Base-by-base conservation (phyloP, 2,329 filamentous ascomycete species). In the Piedraia hortae region DNA sequence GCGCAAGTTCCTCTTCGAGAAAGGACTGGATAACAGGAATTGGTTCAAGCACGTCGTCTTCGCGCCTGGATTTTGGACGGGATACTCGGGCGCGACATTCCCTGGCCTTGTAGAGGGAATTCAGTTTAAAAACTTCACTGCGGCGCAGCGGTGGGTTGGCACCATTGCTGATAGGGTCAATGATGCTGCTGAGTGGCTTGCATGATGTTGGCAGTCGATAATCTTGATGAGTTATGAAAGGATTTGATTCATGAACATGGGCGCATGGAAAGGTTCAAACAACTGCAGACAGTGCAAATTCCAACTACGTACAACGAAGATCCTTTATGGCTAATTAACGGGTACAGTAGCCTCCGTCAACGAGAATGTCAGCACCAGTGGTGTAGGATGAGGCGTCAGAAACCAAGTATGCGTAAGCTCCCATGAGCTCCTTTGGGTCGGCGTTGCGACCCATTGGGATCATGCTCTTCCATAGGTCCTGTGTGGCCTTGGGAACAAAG, bases 11-110 rank as follows among this genome's bases (percentile, higher is more conserved):
- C 36, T 91, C 29, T 70, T 75, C 35, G 47, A 62, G 4, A 53
- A 58, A 3, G 82, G 82, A 1, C 47, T 93, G 10, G 80, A 90
- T 41, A 63, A 64, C 1, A 54, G 82, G 27, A 51, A 53, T 12
- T 91, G 78, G 78, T 93, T 82, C 51, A 91, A 91, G 50, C 82
- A 91, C 37, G 70, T 90, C 2, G 71, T 91, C 1, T 91, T 88
- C 45, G 80, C 80, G 1, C 80, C 80, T 0, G 80, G 80, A 0
- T 43, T 82, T 21, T 89, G 78, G 77, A 90, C 77, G 0, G 80
- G 80, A 0, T 91, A 91, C 44, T 54, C 77, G 0, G 80, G 78
- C 3, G 63, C 58, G 3, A 65, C 62, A 5, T 69, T 61, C 33
- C 63, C 64, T 2, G 61, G 62, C 1, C 42, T 69, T n/a, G 56